Evolutionary conservation across 129 eudicot genomes (phyloP).

Genomic region (Flaveria sonorensis): DNA sequence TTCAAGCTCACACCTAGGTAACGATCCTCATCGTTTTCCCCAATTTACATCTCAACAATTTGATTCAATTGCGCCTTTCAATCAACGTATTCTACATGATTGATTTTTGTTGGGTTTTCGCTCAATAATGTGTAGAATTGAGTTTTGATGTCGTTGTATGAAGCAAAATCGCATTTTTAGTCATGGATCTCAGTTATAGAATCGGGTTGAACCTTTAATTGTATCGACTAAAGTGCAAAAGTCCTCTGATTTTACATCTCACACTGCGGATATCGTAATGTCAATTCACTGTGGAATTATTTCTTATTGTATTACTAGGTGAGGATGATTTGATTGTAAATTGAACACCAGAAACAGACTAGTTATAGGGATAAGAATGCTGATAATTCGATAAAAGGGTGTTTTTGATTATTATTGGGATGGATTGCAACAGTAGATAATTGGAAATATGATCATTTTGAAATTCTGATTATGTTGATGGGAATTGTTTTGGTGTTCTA

Average conservation of each 20-base stretch:
- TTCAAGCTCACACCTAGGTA: conserved; percentile 14
- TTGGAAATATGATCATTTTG: neutral
- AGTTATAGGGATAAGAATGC: conserved; percentile 13
- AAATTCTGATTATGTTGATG: neutral
- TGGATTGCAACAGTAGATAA: neutral
- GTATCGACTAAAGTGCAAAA: too few relatives aligned
- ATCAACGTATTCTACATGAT: neutral
- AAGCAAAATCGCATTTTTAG: neutral
- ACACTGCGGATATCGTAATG: too few relatives aligned
- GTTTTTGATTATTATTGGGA: too few relatives aligned
- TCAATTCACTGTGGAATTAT: neutral
- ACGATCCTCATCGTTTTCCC: conserved; percentile 11
- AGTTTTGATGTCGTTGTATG: neutral
- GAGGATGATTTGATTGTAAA: neutral
- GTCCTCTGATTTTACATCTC: too few relatives aligned
- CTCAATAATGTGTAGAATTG: conserved; percentile 2
- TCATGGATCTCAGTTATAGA: too few relatives aligned
- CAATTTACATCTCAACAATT: conserved; percentile 15
- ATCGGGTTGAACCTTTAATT: too few relatives aligned
- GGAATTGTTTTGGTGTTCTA: too few relatives aligned
- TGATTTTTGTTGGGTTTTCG: neutral
- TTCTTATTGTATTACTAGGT: neutral
- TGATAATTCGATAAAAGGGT: neutral
- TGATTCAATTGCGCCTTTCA: conserved; percentile 9
- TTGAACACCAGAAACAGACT: neutral